Conservation (phyloP, 306 rosid genomes). For the Prunus davidiana region DNA sequence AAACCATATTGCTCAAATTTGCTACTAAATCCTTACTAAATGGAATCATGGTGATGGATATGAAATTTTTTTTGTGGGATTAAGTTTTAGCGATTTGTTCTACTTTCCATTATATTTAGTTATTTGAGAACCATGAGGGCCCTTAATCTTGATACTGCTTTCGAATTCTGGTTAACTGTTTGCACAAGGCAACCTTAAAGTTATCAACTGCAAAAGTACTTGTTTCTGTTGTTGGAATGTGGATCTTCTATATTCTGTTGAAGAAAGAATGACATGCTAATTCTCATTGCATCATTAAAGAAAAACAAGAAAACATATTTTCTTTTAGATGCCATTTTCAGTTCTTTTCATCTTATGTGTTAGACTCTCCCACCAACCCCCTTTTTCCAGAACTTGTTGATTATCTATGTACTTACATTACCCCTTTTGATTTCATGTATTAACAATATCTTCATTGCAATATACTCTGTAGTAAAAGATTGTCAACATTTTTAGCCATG, state of each 20-base stretch:
- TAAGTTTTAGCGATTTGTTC: neutral
- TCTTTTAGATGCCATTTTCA: neutral
- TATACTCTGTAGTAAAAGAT: slow-evolving; percentile 33
- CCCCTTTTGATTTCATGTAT: neutral
- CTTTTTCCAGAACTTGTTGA: too few relatives aligned
- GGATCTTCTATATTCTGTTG: neutral
- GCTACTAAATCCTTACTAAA: neutral
- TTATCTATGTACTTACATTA: neutral
- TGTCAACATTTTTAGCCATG: slow-evolving; percentile 45
- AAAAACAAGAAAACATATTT: neutral
- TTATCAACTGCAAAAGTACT: neutral
- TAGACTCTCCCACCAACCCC: too few relatives aligned
- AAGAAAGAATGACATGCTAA: neutral
- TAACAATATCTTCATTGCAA: neutral
- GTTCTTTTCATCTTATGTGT: neutral
- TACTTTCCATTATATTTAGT: neutral
- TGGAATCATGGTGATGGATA: neutral
- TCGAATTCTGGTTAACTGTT: neutral
- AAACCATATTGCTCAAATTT: neutral
- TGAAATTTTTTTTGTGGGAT: neutral
- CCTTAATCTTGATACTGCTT: neutral
- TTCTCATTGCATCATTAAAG: neutral
- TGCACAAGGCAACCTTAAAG: neutral
- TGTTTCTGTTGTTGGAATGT: neutral
- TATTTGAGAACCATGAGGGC: neutral